phyloP scores from a whole-genome alignment of 2,329 filamentous ascomycete species.

The Graphilbum sp. region DNA sequence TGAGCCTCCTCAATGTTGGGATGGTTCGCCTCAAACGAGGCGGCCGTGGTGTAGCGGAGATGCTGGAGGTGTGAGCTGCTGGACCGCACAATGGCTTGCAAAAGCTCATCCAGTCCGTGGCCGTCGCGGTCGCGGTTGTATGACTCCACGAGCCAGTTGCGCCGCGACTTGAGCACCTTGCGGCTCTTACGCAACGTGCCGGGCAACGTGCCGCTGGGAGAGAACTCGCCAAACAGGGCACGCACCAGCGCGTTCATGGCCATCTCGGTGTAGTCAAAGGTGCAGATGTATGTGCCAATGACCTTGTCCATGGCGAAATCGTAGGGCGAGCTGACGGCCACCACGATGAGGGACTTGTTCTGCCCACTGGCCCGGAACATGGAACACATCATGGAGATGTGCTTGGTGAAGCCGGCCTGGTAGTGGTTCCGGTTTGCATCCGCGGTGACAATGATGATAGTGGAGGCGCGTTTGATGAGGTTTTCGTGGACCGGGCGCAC shows the following conservation, averaged over 20 bases:
- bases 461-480: constrained; percentile 72
- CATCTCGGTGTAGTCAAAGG: constrained; percentile 90
- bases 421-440: constrained; percentile 91
- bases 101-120: constrained; percentile 55
- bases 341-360: constrained; percentile 79
- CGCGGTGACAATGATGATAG: constrained; percentile 80
- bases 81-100: constrained; percentile 52
- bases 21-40: constrained; percentile 60
- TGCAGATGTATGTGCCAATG: constrained; percentile 86
- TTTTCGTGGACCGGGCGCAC: constrained; percentile 88
- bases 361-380: constrained; percentile 61
- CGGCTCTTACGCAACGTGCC: constrained; percentile 75
- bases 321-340: constrained; percentile 88
- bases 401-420: constrained; percentile 88
- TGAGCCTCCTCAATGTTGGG: constrained; percentile 58
- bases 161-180: constrained; percentile 73
- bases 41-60: constrained; percentile 50
- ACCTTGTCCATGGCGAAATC: constrained; percentile 88
- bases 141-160: constrained; percentile 86
- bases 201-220: constrained; percentile 41
- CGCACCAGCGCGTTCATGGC: constrained; percentile 73
- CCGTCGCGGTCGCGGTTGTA: constrained; percentile 70
- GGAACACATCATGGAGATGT: constrained; percentile 89
- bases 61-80: constrained; percentile 52
- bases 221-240: constrained; percentile 62